Evolutionary conservation across 2,329 filamentous ascomycete species (phyloP), one percentile per base, ranked within the genome.

Genomic region (Penicillium hesseltinei): DNA sequence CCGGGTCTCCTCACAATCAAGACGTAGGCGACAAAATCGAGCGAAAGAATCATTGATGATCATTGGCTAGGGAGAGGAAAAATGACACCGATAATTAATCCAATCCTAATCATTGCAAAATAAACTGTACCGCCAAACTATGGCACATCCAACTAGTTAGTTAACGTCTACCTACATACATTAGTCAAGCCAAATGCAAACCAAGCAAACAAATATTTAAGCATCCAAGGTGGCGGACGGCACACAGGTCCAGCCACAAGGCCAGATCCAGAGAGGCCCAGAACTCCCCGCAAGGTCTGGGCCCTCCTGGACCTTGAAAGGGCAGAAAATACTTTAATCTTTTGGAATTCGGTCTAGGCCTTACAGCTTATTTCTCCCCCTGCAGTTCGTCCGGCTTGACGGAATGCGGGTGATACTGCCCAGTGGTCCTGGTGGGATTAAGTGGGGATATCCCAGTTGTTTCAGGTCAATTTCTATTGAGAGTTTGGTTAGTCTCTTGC

Each of bases 231-330:
- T 35, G 38, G 48, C 39, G 39, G 5, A 35, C 36, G 36, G 36
- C 36, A 19, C 36, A 39, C 36, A 39, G 35, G 19, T 13, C 38
- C 9, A 33, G 48, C 35, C 38, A 51, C 29, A 35, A 25, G 21
- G 17, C 25, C 38, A 17, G 50, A 67, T 63, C 62, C 62, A 47
- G 56, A 49, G 60, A 66, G 65, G 67, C 66, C 70, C 69, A 71
- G 67, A 72, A 68, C 65, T 49, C 48, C 46, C 53, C 35, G 42
- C 47, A 57, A 63, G 70, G 69, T 62, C 70, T 67, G 63, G 70
- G 62, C 70, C 69, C 65, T 66, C 59, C 46, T 66, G 52, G 68
- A 67, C 64, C 66, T 54, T 38, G 39, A 42, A 55, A 47, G 27
- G 31, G n/a, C n/a, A 21, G 60, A 53, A 48, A 56, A 60, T 63